A percentile compares a stretch with the other conserved stretches of the same genome.
Conservation (phyloP, 192 early-diverging fungal species). For the Pecoramyces ruminantium region DNA sequence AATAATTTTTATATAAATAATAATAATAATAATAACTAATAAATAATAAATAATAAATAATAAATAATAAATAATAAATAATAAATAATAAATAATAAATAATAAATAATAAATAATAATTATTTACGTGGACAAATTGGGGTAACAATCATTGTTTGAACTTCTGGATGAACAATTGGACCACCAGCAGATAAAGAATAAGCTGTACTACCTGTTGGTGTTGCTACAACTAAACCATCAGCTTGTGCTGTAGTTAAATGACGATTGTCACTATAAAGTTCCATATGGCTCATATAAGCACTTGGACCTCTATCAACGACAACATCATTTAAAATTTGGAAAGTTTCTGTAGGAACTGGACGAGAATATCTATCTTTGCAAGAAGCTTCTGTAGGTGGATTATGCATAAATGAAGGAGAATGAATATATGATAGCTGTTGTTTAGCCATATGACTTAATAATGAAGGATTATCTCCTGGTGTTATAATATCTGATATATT, state of each 20-base stretch:
- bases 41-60: no score
- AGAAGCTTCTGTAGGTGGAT: background rate
- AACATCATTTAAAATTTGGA: conserved; percentile 91
- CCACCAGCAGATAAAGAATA: conserved; percentile 87
- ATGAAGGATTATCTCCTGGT: background rate
- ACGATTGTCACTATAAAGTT: conserved; percentile 75
- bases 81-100: no score
- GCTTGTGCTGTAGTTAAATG: conserved; percentile 92
- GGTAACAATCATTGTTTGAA: conserved; percentile 62
- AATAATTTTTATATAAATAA: no score
- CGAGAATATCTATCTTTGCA: conserved; percentile 1
- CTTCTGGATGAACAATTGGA: conserved; percentile 85
- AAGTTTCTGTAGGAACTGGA: conserved; percentile 51
- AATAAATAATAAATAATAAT: no score
- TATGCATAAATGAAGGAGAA: background rate
- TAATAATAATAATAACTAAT: no score
- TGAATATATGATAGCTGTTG: background rate
- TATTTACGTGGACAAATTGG: conserved; percentile 58
- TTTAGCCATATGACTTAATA: background rate
- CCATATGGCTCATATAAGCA: conserved; percentile 67
- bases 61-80: no score
- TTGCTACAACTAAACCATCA: conserved; percentile 84
- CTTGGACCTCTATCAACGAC: conserved; percentile 86
- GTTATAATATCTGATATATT: background rate
- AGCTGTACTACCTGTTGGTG: conserved; percentile 83